A percentile compares a stretch with the other conserved stretches of the same genome.
Conservation (phyloP, 2,329 filamentous ascomycete species). For the Corniculantispora saksenae region DNA sequence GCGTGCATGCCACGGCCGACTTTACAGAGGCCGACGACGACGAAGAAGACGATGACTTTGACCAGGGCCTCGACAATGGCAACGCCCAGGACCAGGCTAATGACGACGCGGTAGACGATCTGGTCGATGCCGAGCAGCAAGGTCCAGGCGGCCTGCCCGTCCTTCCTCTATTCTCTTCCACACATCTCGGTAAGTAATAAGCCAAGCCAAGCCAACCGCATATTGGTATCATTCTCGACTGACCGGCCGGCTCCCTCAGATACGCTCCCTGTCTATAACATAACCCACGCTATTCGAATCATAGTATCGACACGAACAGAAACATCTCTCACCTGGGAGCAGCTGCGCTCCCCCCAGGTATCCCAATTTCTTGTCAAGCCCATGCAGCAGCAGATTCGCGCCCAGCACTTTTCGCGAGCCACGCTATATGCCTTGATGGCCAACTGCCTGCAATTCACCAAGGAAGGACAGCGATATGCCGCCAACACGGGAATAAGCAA, state of each 20-base stretch:
- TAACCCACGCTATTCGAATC: constrained; percentile 86
- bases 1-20: constrained; percentile 60
- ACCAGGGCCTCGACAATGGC: constrained; percentile 49
- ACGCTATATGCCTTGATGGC: constrained; percentile 89
- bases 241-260: constrained; percentile 52
- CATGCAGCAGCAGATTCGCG: constrained; percentile 85
- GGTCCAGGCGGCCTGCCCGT: constrained; percentile 38
- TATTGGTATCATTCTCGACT: constrained; percentile 22
- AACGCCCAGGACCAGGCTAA: constrained; percentile 48
- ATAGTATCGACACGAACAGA: constrained; percentile 84
- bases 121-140: constrained; percentile 30
- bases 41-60: constrained; percentile 42
- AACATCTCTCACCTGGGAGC: constrained; percentile 91
- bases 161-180: constrained; percentile 78
- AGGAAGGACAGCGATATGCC: constrained; percentile 79
- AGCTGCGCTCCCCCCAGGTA: constrained; percentile 91
- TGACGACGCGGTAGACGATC: constrained; percentile 45
- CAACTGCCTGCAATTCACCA: constrained; percentile 90
- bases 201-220: neutral
- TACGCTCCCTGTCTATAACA: constrained; percentile 81
- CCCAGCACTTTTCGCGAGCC: constrained; percentile 80
- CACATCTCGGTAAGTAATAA: constrained; percentile 65
- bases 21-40: constrained; percentile 65
- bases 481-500: constrained; percentile 81
- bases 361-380: constrained; percentile 95